Base-by-base conservation (phyloP, 2,329 filamentous ascomycete genomes). In the Diaporthe ilicicola region DNA sequence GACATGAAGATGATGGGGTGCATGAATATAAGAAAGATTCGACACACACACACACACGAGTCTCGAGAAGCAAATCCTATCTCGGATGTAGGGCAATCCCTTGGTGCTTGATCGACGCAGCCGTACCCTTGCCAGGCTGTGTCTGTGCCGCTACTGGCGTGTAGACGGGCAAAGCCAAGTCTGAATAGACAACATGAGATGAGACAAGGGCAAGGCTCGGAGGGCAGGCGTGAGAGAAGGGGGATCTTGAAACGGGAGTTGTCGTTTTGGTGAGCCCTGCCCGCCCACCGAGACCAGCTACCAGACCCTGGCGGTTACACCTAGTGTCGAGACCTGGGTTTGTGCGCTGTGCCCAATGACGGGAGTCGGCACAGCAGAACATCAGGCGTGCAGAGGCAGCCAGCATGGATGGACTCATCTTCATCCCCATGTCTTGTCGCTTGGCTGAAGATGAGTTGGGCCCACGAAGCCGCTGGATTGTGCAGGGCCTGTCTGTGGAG, bases 1-100 rank as follows among this genome's bases (percentile, higher is more conserved):
- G 70, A 73, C 70, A 9, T 50, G 27, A 76, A 74, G 69, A 74
- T 72, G 69, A 74, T 72, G 76, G 74, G 74, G 74, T 70, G 73
- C 59, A 70, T 54, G 72, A 71, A 75, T 74, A 74, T 68, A 59
- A 72, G 70, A 73, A 13, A 70, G 69, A 42, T 67, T 62, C 54
- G 54, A 46, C 53, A 67, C 34, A 62, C 62, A 53, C 62, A 51
- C 29, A 27, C 53, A 29, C 46, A 50, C 48, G 17, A 62, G 59
- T 50, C 59, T 62, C 59, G 59, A 48, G 55, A 39, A 29, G 68
- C 51, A 39, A n/a, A 42, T 70, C 61, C 39, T 67, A 27, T 48
- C 53, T 67, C 62, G 69, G 69, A 70, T 50, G 69, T 67, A 67
- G 39, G 69, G 51, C 62, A 62, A 68, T 68, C 54, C 64, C 62